These are phyloP conservation scores for Dispira parvispora DNA, from an alignment of 192 early-diverging fungal genomes.

Conservation along the genomic window DNA sequence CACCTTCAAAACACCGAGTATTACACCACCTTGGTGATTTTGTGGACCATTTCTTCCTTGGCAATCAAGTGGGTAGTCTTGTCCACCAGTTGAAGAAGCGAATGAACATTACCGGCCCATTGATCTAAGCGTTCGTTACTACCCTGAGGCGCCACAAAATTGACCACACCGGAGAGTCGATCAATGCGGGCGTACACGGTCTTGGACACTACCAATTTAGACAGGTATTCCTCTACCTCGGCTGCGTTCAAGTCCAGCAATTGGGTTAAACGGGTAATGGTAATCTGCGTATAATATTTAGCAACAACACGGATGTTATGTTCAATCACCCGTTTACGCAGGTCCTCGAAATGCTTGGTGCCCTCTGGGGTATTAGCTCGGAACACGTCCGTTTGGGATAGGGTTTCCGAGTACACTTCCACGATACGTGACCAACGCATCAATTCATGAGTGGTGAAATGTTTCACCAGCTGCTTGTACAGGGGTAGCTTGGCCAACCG, in stretches of 20 bases:
- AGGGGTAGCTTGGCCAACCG: constrained; percentile 55
- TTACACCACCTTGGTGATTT: constrained; percentile 47
- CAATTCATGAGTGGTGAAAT: constrained; percentile 83
- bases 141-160: constrained; percentile 68
- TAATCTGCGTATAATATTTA: constrained; percentile 85
- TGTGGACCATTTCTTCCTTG: constrained; percentile 83
- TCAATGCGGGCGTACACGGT: constrained; percentile 95
- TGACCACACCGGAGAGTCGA: constrained; percentile 74
- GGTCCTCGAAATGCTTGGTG: constrained; percentile 54
- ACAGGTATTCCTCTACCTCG: constrained; percentile 83
- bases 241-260: constrained; percentile 70
- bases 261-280: constrained; percentile 69
- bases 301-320: constrained; percentile 98
- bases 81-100: constrained; percentile 76
- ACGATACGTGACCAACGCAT: constrained; percentile 92
- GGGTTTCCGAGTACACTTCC: constrained; percentile 63
- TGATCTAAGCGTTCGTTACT: constrained; percentile 82
- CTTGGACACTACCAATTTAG: constrained; percentile 83
- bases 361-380: constrained; percentile 52
- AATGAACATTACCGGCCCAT: constrained; percentile 84
- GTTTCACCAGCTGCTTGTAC: constrained; percentile 72
- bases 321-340: constrained; percentile 91
- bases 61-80: constrained; percentile 86
- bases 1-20: neutral
- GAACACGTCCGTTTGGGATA: constrained; percentile 64